Conservation (phyloP, 306 rosid species). For the Elaeagnus macrophylla region DNA sequence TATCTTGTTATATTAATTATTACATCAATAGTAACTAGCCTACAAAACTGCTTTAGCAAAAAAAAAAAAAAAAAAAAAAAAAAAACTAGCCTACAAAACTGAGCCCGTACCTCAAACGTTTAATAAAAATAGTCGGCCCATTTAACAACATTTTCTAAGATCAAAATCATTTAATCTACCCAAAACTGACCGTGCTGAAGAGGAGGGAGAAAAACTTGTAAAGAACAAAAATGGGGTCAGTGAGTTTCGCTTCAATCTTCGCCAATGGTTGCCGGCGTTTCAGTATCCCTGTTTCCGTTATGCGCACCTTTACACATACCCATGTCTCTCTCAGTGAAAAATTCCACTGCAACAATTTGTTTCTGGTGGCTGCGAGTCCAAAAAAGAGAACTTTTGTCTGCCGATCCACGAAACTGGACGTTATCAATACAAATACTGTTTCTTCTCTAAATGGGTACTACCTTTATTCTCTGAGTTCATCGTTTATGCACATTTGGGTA, state of each 20-base stretch:
- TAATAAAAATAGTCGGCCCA: too few species aligned
- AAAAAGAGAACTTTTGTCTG: slow-evolving; percentile 24
- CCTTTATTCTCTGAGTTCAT: neutral
- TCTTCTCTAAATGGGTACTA: slow-evolving; percentile 46
- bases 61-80: too few species aligned
- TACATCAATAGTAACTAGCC: too few species aligned
- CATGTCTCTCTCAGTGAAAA: slow-evolving; percentile 20
- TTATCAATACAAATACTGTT: slow-evolving; percentile 18
- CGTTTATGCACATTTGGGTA: slow-evolving; percentile 7
- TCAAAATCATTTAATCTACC: too few species aligned
- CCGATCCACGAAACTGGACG: slow-evolving; percentile 29
- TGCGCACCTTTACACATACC: slow-evolving; percentile 26
- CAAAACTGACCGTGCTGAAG: too few species aligned
- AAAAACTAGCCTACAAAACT: too few species aligned
- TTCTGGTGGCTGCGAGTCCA: slow-evolving; percentile 25
- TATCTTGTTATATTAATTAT: too few species aligned
- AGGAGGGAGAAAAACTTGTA: too few species aligned
- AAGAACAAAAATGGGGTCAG: slow-evolving; percentile 27
- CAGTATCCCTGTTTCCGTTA: slow-evolving; percentile 17
- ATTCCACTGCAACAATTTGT: slow-evolving; percentile 1
- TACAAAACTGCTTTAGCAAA: too few species aligned
- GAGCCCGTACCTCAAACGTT: too few species aligned
- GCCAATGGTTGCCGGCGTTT: slow-evolving; percentile 41
- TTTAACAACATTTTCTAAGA: too few species aligned
- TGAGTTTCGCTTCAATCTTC: slow-evolving; percentile 40